These are phyloP conservation scores for Cyclotella kingstonii DNA, from an alignment of 108 stramenopile genomes.

Conservation along the genomic window DNA sequence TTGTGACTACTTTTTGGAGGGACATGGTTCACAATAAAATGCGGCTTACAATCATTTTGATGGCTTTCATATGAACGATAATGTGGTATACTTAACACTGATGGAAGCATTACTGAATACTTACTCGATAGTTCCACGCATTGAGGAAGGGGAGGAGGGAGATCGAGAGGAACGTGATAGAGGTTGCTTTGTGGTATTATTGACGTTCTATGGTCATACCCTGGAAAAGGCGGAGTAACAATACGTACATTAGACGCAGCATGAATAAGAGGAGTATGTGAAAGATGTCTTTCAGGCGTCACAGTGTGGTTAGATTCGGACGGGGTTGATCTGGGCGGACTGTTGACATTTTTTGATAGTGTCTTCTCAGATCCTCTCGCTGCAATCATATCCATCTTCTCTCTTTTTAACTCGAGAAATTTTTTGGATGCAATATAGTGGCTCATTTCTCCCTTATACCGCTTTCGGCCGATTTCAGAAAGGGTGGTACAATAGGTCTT, in stretches of 20 bases:
- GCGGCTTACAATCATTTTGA: too few species aligned
- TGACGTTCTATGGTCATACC: background rate
- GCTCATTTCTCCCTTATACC: slow-evolving; percentile 26
- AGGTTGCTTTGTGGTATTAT: background rate
- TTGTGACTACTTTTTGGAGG: too few species aligned
- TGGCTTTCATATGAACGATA: too few species aligned
- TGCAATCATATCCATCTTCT: slow-evolving; percentile 7
- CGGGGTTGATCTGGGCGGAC: background rate
- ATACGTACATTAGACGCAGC: background rate
- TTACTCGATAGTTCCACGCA: too few species aligned
- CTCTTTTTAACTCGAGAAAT: slow-evolving; percentile 21
- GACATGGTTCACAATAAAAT: too few species aligned
- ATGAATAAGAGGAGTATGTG: background rate
- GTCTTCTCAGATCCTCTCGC: background rate
- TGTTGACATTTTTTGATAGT: background rate
- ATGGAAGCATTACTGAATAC: too few species aligned
- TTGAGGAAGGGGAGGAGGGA: background rate
- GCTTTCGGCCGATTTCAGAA: slow-evolving; percentile 35
- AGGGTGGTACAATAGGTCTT: slow-evolving; percentile 30
- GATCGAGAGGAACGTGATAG: background rate
- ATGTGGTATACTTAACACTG: too few species aligned
- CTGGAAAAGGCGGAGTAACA: slow-evolving; percentile 3
- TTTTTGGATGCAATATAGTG: slow-evolving; percentile 31
- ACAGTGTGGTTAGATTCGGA: background rate
- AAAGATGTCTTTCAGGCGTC: background rate